A percentile compares a stretch with the other conserved stretches of the same genome.
Evolutionary conservation across 2,329 filamentous ascomycete genomes (phyloP).

Genomic region (Pseudogymnoascus sp.): DNA sequence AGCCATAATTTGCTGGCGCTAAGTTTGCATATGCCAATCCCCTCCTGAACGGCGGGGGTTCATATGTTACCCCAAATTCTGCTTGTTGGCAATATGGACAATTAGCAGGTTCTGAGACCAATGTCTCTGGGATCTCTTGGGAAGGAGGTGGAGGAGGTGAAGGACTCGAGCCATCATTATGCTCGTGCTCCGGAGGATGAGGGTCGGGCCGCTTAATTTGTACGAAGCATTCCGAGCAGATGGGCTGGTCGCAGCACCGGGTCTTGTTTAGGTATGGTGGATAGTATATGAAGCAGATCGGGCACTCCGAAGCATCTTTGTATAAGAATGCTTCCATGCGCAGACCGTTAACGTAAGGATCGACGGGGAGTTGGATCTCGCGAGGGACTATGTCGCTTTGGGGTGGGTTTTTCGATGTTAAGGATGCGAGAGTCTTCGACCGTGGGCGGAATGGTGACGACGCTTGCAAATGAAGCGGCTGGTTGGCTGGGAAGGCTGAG

Average conservation of each 20-base stretch:
- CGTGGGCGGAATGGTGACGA: constrained; percentile 65
- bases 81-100: constrained; percentile 94
- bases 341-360: constrained; percentile 90
- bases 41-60: constrained; percentile 77
- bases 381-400: constrained; percentile 64
- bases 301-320: constrained; percentile 83
- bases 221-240: constrained; percentile 98
- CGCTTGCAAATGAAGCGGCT: constrained; percentile 38
- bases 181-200: constrained; percentile 69
- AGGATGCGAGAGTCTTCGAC: constrained; percentile 80
- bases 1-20: constrained; percentile 42
- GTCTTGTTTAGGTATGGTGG: constrained; percentile 92
- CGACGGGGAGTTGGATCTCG: constrained; percentile 70
- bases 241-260: constrained; percentile 88
- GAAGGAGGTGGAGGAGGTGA: constrained; percentile 35
- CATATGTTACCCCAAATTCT: constrained; percentile 94
- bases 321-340: constrained; percentile 88
- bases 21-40: constrained; percentile 63
- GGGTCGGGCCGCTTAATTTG: constrained; percentile 95
- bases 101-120: constrained; percentile 83
- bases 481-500: constrained; percentile 47
- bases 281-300: constrained; percentile 94
- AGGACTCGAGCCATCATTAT: constrained; percentile 22
- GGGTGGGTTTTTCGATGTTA: constrained; percentile 66
- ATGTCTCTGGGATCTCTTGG: constrained; percentile 43